Conservation (phyloP, 768 basidiomycete genomes). For the Leccinum sublutescens region DNA sequence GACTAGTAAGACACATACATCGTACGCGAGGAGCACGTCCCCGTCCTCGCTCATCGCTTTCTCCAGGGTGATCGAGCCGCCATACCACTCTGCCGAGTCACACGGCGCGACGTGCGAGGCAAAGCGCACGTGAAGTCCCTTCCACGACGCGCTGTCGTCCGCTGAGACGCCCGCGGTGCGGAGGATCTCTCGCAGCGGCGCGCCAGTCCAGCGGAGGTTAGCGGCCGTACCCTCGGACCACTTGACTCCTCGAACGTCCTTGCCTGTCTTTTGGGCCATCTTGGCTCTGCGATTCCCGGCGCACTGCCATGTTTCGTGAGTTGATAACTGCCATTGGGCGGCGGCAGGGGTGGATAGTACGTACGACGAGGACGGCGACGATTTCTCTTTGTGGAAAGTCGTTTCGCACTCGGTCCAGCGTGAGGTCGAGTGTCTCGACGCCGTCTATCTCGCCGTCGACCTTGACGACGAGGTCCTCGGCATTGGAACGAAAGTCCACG, state of each 20-base stretch:
- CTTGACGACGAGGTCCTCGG: constrained; percentile 25
- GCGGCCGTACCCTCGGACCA: constrained; percentile 72
- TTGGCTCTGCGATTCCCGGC: constrained; percentile 67
- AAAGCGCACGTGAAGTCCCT: constrained; percentile 54
- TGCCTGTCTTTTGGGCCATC: constrained; percentile 54
- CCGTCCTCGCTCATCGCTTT: constrained; percentile 46
- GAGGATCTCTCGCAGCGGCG: constrained; percentile 56
- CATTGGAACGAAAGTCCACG: constrained; percentile 17
- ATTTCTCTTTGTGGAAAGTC: constrained; percentile 30
- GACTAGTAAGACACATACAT: constrained; percentile 21
- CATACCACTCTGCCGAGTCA: constrained; percentile 61
- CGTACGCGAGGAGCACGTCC: constrained; percentile 61
- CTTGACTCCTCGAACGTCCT: constrained; percentile 50
- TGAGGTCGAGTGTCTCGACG: constrained; percentile 18
- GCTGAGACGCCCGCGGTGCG: constrained; percentile 38
- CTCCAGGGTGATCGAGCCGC: constrained; percentile 57
- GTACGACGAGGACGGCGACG: constrained; percentile 56
- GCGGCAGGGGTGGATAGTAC: constrained; percentile 3
- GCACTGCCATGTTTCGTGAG: constrained; percentile 37
- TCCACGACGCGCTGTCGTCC: constrained; percentile 17
- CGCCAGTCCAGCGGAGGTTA: constrained; percentile 68
- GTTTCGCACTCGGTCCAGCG: constrained; percentile 15
- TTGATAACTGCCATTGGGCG: background rate
- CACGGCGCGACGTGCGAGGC: constrained; percentile 58
- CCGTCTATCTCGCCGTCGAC: constrained; percentile 28